Evolutionary conservation across 371 early-diverging fungal genomes (phyloP).

Genomic region (Mortierella sp.): DNA sequence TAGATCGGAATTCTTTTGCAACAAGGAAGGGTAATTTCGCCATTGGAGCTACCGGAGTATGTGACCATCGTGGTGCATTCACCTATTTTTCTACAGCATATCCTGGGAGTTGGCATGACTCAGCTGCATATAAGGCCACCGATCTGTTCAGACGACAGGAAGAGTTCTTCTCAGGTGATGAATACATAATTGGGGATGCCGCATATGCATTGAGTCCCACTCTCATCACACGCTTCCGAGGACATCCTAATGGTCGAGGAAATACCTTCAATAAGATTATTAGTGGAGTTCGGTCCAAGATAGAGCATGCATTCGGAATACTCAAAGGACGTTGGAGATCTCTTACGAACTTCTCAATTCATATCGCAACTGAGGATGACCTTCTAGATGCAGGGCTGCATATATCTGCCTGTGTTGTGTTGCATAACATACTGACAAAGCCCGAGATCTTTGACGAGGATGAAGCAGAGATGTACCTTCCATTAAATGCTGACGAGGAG

Average conservation of each 20-base stretch:
- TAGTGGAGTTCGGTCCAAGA: neutral
- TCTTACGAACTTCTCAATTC: neutral
- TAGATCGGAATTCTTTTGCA: neutral
- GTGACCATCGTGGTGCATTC: conserved; percentile 10
- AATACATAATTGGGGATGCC: neutral
- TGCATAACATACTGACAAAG: conserved; percentile 13
- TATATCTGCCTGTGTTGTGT: conserved; percentile 16
- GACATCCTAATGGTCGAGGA: neutral
- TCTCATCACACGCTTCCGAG: neutral
- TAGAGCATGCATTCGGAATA: neutral
- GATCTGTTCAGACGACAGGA: neutral
- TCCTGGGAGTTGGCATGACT: neutral
- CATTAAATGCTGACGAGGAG: neutral
- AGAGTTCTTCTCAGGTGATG: neutral
- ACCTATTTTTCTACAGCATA: conserved; percentile 11
- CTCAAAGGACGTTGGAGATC: neutral
- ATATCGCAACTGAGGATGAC: neutral
- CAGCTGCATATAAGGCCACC: neutral
- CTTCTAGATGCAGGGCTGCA: neutral
- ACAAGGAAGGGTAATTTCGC: conserved; percentile 15
- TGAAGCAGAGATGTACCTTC: neutral
- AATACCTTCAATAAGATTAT: neutral
- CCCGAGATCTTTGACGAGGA: conserved; percentile 2
- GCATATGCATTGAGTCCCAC: neutral
- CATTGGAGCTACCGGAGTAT: conserved; percentile 12